Base-by-base conservation (phyloP, 345 rosid genomes). In the Gossypium rotundifolium region DNA sequence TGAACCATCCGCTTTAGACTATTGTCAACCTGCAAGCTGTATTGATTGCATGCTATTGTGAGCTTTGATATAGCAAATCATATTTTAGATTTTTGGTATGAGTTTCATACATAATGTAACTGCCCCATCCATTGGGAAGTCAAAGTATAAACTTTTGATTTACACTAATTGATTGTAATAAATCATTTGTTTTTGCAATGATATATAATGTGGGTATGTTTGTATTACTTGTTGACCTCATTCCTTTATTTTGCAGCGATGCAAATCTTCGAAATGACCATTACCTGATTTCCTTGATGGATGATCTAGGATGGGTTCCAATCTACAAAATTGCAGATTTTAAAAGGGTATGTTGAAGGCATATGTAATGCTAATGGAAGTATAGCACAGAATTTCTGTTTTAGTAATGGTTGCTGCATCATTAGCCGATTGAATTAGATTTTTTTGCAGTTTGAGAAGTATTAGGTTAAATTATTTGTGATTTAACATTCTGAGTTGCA, bases 271-370 rank as follows among this genome's bases (percentile, higher is more conserved):
- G 77, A 83, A 81, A 74, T 22, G 99, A 95, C 58, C 80, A 74
- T 70, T 93, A 83, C 75, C 83, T 95, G 70, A 85, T 83, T 49
- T 83, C 92, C 73, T 83, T 89, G 85, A 91, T 95, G 99, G 98
- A 95, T 82, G 84, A 86, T 74, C 85, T 88, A 74, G 99, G 99
- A 78, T 90, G 97, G 97, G 98, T 90, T 84, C 84, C 92, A 20
- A 83, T 85, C 17, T 78, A 87, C 44, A 74, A 48, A n/a, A 83
- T 95, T 79, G 97, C 97, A 0, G 90, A 86, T 76, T 95, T 95
- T 74, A 93, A 91, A 76, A 88, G 98, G 97, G 99, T 95, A 87
- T 67, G 75, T 60, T 22, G 29, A 58, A 22, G 27, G 1, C 54
- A 48, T 22, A 59, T 74, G 38, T 54, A 3, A n/a, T 23, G 0